These are phyloP conservation scores for Huiozyma sinensis DNA, from an alignment of 805 yeast genomes.

Conservation along the genomic window DNA sequence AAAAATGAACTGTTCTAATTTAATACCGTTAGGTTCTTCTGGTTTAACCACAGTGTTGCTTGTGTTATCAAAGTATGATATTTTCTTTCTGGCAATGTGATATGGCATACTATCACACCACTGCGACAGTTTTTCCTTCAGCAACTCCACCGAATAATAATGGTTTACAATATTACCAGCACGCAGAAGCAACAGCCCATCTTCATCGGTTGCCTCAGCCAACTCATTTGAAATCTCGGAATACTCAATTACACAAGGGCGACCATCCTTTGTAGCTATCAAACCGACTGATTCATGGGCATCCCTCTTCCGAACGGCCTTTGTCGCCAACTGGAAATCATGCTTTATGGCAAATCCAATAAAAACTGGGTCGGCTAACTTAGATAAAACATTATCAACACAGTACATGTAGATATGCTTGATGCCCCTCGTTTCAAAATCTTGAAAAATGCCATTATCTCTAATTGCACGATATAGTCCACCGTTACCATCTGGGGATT, in stretches of 20 bases:
- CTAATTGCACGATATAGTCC: conserved; percentile 82
- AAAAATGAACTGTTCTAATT: conserved; percentile 92
- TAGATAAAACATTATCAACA: conserved; percentile 87
- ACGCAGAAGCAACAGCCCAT: conserved; percentile 59
- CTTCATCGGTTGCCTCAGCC: conserved; percentile 52
- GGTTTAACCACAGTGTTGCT: conserved; percentile 49
- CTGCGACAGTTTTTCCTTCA: conserved; percentile 44
- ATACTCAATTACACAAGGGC: conserved; percentile 90
- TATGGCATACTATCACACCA: conserved; percentile 80
- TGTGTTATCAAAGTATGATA: conserved; percentile 43
- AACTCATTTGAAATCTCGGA: conserved; percentile 75
- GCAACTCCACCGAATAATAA: conserved; percentile 76
- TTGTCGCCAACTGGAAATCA: conserved; percentile 70
- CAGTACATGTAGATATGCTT: conserved; percentile 89
- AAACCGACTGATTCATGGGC: conserved; percentile 86
- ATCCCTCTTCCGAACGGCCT: conserved; percentile 87
- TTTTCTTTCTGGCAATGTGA: conserved; percentile 90
- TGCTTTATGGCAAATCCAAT: conserved; percentile 73
- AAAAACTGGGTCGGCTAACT: conserved; percentile 81
- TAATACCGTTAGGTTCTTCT: conserved; percentile 78
- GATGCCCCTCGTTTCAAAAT: conserved; percentile 57
- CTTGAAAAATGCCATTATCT: conserved; percentile 56
- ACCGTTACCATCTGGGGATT: conserved; percentile 97
- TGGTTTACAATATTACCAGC: conserved; percentile 98
- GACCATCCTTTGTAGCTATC: conserved; percentile 56